Base-by-base conservation (phyloP, 179 eudicot species). In the Beta lomatogona region DNA sequence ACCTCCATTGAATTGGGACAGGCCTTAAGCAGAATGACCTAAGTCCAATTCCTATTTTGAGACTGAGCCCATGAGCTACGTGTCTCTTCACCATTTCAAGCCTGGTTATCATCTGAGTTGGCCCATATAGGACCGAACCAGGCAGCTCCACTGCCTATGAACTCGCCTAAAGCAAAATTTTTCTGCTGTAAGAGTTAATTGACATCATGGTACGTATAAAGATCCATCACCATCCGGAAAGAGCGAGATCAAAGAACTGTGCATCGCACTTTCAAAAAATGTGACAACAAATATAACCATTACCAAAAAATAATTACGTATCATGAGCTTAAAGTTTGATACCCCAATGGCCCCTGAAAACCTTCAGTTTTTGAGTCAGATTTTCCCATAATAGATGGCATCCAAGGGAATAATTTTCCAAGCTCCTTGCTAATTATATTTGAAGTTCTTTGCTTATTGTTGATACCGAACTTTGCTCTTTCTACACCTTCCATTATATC, bases 401-500 rank as follows among this genome's bases (percentile, higher is more conserved):
- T 87, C 98, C 99, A 95, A 19, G 94, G 95, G 83, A 95, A 92
- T 58, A 94, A 79, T 67, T 91, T 95, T 67, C 83, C 93, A 6
- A 95, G 89, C 82, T 95, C 95, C 87, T 88, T 90, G 87, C 90
- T 85, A 73, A 91, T 83, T 21, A 86, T 63, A 79, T 46, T 83
- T 18, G 88, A 68, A 76, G 74, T 77, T 50, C 81, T 63, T 73
- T 84, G 87, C 84, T 80, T 86, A 50, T 82, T 86, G 75, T 87
- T 91, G 79, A 97, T 92, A 31, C 97, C 98, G 64, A 87, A 97
- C 84, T 94, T 97, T 7, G 97, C 97, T 81, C 99, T 92, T 82
- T 94, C 97, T 18, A 97, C 87, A 41, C 98, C 98, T 86, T 90
- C 95, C 97, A 94, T 91, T 76, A 97, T 82, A 82, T 97, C 99